Percentiles rank a stretch among this genome's conserved stretches.
These are phyloP conservation scores for Dictyophora rubrovolvata DNA, from an alignment of 768 basidiomycete genomes.

Conservation along the genomic window DNA sequence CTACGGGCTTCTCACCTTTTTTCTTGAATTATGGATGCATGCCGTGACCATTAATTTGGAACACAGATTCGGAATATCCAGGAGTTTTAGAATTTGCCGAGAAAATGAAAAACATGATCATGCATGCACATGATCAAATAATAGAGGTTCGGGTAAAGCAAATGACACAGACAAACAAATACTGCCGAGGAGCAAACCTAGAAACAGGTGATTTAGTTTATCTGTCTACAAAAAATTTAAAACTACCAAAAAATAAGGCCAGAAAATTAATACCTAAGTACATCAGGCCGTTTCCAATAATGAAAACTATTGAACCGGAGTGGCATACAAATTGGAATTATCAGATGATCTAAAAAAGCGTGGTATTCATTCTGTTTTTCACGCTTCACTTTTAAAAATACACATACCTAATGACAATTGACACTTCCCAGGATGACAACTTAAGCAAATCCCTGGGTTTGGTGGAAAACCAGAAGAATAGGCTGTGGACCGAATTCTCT, in stretches of 20 bases:
- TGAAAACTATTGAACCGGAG: conserved; percentile 11
- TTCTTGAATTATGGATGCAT: conserved; percentile 24
- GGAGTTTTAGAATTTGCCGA: conserved; percentile 22
- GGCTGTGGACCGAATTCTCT: no score
- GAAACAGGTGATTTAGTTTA: conserved; percentile 22
- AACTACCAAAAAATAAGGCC: conserved; percentile 23
- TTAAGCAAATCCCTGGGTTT: not conserved
- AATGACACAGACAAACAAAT: conserved; percentile 21
- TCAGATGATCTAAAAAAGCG: conserved; percentile 18
- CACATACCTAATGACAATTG: conserved; percentile 22
- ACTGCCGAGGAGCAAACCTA: conserved; percentile 9
- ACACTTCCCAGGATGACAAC: conserved; percentile 24
- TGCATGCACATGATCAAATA: conserved; percentile 25
- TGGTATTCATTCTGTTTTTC: conserved; percentile 26
- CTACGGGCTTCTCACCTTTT: conserved; percentile 29
- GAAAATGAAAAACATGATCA: conserved; percentile 18
- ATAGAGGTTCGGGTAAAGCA: conserved; percentile 24
- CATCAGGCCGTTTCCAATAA: conserved; percentile 28
- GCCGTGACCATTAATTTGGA: conserved; percentile 25
- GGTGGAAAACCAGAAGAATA: no score
- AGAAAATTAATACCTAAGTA: conserved; percentile 27
- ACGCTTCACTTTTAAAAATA: conserved; percentile 22
- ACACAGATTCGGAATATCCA: conserved; percentile 14
- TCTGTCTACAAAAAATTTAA: conserved; percentile 27
- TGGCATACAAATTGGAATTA: conserved; percentile 23